Evolutionary conservation across 2,329 filamentous ascomycete genomes (phyloP).

Genomic region (Fonsecaea multimorphosa): DNA sequence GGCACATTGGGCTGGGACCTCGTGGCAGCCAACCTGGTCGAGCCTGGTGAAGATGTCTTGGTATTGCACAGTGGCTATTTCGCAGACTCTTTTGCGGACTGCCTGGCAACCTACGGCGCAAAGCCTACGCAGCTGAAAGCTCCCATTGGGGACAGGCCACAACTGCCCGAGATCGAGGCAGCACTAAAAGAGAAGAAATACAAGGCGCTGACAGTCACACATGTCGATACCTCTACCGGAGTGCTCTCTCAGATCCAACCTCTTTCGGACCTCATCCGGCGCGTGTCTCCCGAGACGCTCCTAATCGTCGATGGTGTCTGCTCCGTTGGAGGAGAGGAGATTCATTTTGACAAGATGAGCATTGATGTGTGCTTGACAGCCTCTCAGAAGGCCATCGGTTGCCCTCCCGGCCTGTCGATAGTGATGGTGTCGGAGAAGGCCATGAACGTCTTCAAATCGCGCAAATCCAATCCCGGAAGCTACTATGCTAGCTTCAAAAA

Average conservation of each 20-base stretch:
- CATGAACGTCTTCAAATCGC: constrained; percentile 76
- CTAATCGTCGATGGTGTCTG: constrained; percentile 95
- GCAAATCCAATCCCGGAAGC: constrained; percentile 80
- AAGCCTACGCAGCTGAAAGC: constrained; percentile 89
- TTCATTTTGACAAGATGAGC: constrained; percentile 93
- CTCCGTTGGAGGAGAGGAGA: constrained; percentile 94
- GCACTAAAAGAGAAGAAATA: constrained; percentile 89
- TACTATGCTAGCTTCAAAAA: constrained; percentile 98
- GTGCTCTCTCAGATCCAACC: constrained; percentile 90
- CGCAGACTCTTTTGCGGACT: constrained; percentile 91
- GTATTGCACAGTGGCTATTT: constrained; percentile 98
- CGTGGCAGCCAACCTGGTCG: constrained; percentile 89
- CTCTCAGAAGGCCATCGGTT: constrained; percentile 95
- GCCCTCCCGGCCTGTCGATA: constrained; percentile 91
- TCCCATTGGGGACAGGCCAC: constrained; percentile 83
- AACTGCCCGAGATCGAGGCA: constrained; percentile 84
- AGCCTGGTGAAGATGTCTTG: constrained; percentile 86
- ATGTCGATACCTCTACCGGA: constrained; percentile 96
- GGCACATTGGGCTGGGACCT: constrained; percentile 97
- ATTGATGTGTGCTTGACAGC: constrained; percentile 93
- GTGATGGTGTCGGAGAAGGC: constrained; percentile 91
- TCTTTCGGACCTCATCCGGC: constrained; percentile 80
- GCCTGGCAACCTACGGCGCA: constrained; percentile 87
- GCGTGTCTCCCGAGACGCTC: constrained; percentile 87
- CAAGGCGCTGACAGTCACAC: constrained; percentile 92